These are phyloP conservation scores for Candida buenavistaensis DNA, from an alignment of 1,139 yeast species.

Conservation along the genomic window DNA sequence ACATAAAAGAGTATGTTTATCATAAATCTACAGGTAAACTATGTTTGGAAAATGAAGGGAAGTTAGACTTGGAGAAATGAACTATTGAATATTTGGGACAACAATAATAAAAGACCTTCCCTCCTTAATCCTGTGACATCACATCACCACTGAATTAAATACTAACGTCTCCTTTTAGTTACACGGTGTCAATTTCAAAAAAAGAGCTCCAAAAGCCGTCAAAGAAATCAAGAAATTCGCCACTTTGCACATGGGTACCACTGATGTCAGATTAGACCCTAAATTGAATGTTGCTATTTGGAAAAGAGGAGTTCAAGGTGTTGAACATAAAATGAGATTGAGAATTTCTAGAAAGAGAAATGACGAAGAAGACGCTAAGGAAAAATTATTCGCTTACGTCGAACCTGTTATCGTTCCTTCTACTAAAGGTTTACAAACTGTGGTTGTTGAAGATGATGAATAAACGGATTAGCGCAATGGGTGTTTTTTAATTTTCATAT, in stretches of 20 bases:
- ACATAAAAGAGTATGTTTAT: conserved; percentile 92
- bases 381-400: conserved; percentile 96
- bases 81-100: too few relatives aligned
- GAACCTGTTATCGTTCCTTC: conserved; percentile 95
- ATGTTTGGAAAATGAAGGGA: not conserved
- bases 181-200: conserved; percentile 98
- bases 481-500: not conserved
- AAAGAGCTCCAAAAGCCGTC: conserved; percentile 99
- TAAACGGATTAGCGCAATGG: conserved; percentile 8
- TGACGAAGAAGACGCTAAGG: conserved; percentile 99
- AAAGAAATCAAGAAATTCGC: conserved; percentile 99
- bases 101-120: too few relatives aligned
- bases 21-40: too few relatives aligned
- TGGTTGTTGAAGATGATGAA: conserved; percentile 81
- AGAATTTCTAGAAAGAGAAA: conserved; percentile 99
- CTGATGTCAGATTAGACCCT: conserved; percentile 99
- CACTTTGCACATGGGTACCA: conserved; percentile 98
- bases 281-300: conserved; percentile 97
- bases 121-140: too few relatives aligned
- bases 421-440: conserved; percentile 97
- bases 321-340: conserved; percentile 96
- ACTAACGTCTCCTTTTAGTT: conserved; percentile 47
- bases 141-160: too few relatives aligned
- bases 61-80: not conserved
- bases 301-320: conserved; percentile 99